Evolutionary conservation across 2,329 filamentous ascomycete species (phyloP).

Genomic region (Ceratocystis papillata): DNA sequence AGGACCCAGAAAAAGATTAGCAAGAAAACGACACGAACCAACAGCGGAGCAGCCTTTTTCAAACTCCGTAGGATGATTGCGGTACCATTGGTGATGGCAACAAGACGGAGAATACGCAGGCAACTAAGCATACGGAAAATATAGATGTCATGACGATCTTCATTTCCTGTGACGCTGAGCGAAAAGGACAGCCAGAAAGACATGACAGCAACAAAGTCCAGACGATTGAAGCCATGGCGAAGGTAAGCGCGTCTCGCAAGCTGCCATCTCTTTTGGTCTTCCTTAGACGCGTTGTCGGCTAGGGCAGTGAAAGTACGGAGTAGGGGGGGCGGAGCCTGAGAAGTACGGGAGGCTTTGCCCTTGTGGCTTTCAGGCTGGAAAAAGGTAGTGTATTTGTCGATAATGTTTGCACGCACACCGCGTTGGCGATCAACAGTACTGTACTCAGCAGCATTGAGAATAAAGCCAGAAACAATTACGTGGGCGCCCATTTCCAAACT

Average conservation of each 20-base stretch:
- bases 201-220: slow-evolving; percentile 90
- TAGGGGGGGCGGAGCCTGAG: slow-evolving; percentile 30
- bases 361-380: slow-evolving; percentile 72
- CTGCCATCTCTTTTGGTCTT: slow-evolving; percentile 71
- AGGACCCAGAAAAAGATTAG: slow-evolving; percentile 96
- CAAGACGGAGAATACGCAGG: slow-evolving; percentile 79
- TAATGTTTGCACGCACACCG: slow-evolving; percentile 61
- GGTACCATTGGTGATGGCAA: slow-evolving; percentile 86
- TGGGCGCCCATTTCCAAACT: slow-evolving; percentile 74
- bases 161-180: slow-evolving; percentile 58
- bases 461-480: slow-evolving; percentile 83
- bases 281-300: slow-evolving; percentile 50
- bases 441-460: slow-evolving; percentile 84
- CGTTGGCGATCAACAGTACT: slow-evolving; percentile 74
- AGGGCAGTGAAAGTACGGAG: slow-evolving; percentile 56
- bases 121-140: slow-evolving; percentile 96
- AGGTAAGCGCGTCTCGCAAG: slow-evolving; percentile 86
- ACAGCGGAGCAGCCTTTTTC: slow-evolving; percentile 84
- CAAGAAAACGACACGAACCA: slow-evolving; percentile 86
- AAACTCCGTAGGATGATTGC: slow-evolving; percentile 88
- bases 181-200: slow-evolving; percentile 88
- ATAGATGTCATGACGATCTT: slow-evolving; percentile 62
- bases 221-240: slow-evolving; percentile 86
- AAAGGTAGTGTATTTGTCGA: slow-evolving; percentile 63
- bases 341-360: slow-evolving; percentile 42